A percentile compares a stretch with the other conserved stretches of the same genome.
phyloP scores from a whole-genome alignment of 495 filamentous ascomycete genomes.

The Aspergillus indologenus region DNA sequence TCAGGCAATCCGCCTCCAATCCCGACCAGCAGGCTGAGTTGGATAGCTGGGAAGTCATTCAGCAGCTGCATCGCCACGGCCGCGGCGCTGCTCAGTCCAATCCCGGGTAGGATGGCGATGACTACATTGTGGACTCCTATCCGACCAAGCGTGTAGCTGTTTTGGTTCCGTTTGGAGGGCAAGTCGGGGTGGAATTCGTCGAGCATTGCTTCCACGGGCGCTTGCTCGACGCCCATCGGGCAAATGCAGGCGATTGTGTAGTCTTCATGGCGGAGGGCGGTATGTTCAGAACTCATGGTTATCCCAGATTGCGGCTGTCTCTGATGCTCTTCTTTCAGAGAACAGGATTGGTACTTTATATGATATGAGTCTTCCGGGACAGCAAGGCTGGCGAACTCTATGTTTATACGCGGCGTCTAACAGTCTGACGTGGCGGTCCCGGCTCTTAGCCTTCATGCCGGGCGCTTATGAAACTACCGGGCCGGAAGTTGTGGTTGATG shows the following conservation, averaged over 20 bases:
- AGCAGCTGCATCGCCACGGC: not conserved
- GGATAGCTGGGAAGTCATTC: not conserved
- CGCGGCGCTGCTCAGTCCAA: not conserved
- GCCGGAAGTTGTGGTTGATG: no score
- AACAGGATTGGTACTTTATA: no score
- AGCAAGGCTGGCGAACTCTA: no score
- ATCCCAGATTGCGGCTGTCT: no score
- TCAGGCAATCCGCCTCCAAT: slow-evolving; percentile 2
- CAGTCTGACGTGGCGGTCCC: not conserved
- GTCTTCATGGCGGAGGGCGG: not conserved
- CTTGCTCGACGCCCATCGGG: slow-evolving; percentile 7
- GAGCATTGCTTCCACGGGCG: slow-evolving; percentile 5
- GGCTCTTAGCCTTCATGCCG: not conserved
- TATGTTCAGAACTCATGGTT: not conserved
- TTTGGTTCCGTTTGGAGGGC: not conserved
- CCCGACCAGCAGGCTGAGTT: not conserved
- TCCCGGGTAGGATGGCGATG: not conserved
- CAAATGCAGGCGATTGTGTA: slow-evolving; percentile 6
- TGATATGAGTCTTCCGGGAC: no score
- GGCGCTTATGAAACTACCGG: no score
- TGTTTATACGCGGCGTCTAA: no score
- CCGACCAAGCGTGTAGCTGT: slow-evolving; percentile 4
- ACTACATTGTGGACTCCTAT: slow-evolving; percentile 1
- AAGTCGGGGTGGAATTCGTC: slow-evolving; percentile 2
- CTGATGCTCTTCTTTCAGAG: no score